A percentile compares a stretch with the other conserved stretches of the same genome.
These are phyloP conservation scores for Castanea crenata DNA, from an alignment of 306 rosid genomes.

Conservation along the genomic window DNA sequence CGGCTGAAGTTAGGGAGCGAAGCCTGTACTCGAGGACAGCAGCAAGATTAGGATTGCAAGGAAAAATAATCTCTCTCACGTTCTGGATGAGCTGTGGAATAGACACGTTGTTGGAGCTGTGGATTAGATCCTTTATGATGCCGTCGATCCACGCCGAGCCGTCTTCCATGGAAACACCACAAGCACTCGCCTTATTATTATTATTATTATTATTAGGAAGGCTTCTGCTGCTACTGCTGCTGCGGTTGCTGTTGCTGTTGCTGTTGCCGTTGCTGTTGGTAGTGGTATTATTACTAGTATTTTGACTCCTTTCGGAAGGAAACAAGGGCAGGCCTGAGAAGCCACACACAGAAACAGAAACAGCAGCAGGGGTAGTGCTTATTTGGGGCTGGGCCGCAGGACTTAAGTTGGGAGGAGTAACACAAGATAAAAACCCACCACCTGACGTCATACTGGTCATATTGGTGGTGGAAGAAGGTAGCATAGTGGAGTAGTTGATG, in stretches of 20 bases:
- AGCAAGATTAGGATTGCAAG: conserved; percentile 94
- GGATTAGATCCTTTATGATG: conserved; percentile 77
- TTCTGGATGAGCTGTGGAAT: conserved; percentile 86
- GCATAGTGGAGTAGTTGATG: conserved; percentile 92
- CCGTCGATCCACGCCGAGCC: conserved; percentile 86
- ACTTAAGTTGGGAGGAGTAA: conserved; percentile 17
- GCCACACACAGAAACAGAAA: conserved; percentile 46
- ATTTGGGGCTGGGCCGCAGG: conserved; percentile 5
- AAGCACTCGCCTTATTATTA: conserved; percentile 13
- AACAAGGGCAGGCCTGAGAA: conserved; percentile 90
- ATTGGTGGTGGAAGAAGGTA: conserved; percentile 42
- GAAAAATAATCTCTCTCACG: conserved; percentile 86
- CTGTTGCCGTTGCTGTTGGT: no score
- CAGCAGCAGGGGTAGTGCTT: conserved; percentile 44
- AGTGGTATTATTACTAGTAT: neutral
- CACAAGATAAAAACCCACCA: conserved; percentile 33
- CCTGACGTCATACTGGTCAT: conserved; percentile 52
- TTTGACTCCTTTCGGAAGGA: conserved; percentile 54
- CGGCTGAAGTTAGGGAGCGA: conserved; percentile 48
- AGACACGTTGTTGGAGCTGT: conserved; percentile 71
- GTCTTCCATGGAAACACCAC: conserved; percentile 52
- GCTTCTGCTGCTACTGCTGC: neutral
- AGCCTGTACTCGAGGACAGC: conserved; percentile 82
- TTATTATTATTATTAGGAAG: neutral
- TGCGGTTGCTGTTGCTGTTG: no score